Percentiles rank a stretch among this genome's conserved stretches.
phyloP scores from a whole-genome alignment of 768 basidiomycete species.

The Phaeolepiota aurea region DNA sequence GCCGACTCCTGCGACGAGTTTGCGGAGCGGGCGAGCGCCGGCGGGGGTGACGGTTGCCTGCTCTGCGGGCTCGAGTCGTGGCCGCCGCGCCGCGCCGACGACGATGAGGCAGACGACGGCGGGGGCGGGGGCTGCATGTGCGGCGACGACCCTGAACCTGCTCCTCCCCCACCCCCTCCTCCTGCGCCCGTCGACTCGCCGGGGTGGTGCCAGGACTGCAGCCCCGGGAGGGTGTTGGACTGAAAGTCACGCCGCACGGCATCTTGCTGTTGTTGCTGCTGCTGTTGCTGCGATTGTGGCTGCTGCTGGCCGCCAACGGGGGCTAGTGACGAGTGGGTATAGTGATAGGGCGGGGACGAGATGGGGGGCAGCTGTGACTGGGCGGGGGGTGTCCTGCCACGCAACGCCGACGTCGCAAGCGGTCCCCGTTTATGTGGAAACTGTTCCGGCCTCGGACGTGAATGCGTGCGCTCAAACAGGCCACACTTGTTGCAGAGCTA shows the following conservation, averaged over 20 bases:
- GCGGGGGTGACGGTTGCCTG: background rate
- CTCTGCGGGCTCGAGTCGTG: background rate
- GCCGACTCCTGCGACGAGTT: background rate
- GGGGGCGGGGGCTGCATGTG: background rate
- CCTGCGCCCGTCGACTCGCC: too few relatives aligned
- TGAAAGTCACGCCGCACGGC: conserved; percentile 1
- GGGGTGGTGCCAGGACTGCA: conserved; percentile 35
- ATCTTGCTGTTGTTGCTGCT: conserved; percentile 5
- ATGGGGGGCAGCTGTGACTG: conserved; percentile 34
- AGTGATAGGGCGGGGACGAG: conserved; percentile 36
- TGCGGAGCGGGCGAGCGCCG: background rate
- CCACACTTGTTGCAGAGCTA: conserved; percentile 69
- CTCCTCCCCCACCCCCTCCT: too few relatives aligned
- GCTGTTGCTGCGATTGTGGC: conserved; percentile 3
- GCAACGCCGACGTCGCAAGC: conserved; percentile 41
- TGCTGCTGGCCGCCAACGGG: conserved; percentile 19
- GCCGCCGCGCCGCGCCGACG: too few relatives aligned
- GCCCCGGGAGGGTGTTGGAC: conserved; percentile 31
- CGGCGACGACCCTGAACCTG: background rate
- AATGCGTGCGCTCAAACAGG: conserved; percentile 74
- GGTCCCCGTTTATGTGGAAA: conserved; percentile 77
- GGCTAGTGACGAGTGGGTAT: conserved; percentile 44
- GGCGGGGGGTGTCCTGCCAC: conserved; percentile 40
- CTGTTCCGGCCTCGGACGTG: conserved; percentile 69
- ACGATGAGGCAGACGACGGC: background rate